Evolutionary conservation across 305 asterid species (phyloP).

Genomic region (Solanum hybrid): DNA sequence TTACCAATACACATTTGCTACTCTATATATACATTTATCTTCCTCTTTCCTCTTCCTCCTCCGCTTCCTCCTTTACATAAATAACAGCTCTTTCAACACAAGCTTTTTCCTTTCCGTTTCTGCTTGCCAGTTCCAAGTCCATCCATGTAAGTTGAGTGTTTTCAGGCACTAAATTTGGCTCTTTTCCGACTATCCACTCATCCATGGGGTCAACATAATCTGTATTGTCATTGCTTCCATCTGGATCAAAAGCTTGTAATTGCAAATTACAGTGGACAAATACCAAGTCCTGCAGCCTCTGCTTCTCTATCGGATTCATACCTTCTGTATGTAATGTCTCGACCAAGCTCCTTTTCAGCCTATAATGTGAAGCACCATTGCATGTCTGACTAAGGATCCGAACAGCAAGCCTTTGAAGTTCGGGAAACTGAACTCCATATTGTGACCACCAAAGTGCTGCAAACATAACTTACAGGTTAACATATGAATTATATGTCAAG

Average conservation of each 20-base stretch:
- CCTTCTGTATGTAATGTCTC: constrained; percentile 25
- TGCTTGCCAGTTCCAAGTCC: constrained; percentile 16
- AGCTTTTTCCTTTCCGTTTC: background rate
- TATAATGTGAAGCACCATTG: constrained; percentile 40
- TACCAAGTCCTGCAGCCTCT: constrained; percentile 22
- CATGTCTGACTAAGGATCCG: constrained; percentile 56
- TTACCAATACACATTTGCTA: background rate
- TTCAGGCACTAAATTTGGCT: background rate
- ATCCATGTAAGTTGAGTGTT: constrained; percentile 2
- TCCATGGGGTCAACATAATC: constrained; percentile 10
- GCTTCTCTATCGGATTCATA: constrained; percentile 19
- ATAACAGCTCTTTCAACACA: background rate
- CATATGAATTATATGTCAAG: background rate
- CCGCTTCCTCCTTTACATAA: background rate
- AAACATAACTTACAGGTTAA: constrained; percentile 7
- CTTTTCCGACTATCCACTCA: constrained; percentile 22
- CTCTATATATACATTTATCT: background rate
- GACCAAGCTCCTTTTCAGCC: constrained; percentile 31
- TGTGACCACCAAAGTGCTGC: constrained; percentile 62
- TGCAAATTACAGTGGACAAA: constrained; percentile 45
- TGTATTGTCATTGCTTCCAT: background rate
- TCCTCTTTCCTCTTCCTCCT: background rate
- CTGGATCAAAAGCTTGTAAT: constrained; percentile 26
- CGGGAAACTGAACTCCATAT: constrained; percentile 37
- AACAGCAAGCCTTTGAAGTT: constrained; percentile 47